phyloP scores from a whole-genome alignment of 805 yeast genomes.

The Wickerhamia fluorescens region DNA sequence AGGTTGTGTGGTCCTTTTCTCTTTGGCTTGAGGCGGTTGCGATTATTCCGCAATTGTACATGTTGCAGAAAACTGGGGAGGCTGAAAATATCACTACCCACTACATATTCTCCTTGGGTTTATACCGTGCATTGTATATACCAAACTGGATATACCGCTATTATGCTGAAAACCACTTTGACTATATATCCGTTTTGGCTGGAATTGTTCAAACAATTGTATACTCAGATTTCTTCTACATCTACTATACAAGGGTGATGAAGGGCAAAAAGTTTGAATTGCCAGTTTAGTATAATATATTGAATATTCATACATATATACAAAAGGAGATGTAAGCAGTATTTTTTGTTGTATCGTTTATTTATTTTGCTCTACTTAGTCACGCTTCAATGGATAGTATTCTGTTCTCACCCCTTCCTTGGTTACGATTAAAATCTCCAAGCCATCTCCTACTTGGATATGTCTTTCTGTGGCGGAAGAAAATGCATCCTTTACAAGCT shows the following conservation, averaged over 20 bases:
- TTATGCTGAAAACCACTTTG: slow-evolving; percentile 54
- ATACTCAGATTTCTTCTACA: slow-evolving; percentile 92
- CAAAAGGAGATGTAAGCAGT: not conserved
- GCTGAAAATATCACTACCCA: slow-evolving; percentile 85
- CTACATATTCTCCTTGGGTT: slow-evolving; percentile 88
- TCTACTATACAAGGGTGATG: slow-evolving; percentile 74
- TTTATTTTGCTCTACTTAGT: slow-evolving; percentile 39
- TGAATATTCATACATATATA: too few species aligned
- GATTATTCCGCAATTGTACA: slow-evolving; percentile 85
- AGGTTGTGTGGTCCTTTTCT: slow-evolving; percentile 79
- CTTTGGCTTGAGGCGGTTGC: slow-evolving; percentile 92
- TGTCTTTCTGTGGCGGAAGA: slow-evolving; percentile 97
- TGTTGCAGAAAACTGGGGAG: slow-evolving; percentile 83
- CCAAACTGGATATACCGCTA: slow-evolving; percentile 95
- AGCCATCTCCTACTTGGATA: slow-evolving; percentile 95
- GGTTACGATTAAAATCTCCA: slow-evolving; percentile 84
- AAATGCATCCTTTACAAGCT: slow-evolving; percentile 88
- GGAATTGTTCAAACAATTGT: slow-evolving; percentile 82
- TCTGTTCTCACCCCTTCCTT: slow-evolving; percentile 87
- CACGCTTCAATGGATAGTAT: slow-evolving; percentile 81
- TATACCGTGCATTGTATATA: slow-evolving; percentile 82
- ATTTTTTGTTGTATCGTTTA: not conserved
- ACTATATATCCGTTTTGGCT: slow-evolving; percentile 63
- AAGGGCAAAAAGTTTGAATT: slow-evolving; percentile 71
- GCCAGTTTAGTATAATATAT: slow-evolving; percentile 55